These are phyloP conservation scores for Fraxinus dipetala DNA, from an alignment of 305 asterid genomes.

Conservation along the genomic window DNA sequence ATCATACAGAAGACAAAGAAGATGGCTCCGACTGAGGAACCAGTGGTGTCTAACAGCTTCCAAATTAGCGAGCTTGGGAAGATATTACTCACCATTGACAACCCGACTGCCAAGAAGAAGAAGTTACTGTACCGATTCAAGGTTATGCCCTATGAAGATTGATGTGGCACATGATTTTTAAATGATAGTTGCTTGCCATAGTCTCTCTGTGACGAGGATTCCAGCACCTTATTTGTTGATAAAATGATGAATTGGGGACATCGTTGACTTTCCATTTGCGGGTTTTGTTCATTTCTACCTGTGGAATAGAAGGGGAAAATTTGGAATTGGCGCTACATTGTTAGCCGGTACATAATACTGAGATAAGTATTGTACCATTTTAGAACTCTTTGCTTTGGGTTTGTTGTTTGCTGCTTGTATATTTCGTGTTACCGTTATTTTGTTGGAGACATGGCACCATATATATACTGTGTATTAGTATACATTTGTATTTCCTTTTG, in stretches of 20 bases:
- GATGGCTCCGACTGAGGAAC: constrained; percentile 66
- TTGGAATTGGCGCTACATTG: background rate
- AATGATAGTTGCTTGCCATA: background rate
- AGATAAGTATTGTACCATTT: background rate
- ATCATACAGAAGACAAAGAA: constrained; percentile 66
- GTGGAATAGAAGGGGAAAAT: background rate
- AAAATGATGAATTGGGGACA: background rate
- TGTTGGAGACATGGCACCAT: background rate
- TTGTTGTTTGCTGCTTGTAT: background rate
- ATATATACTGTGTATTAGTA: background rate
- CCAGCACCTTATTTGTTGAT: background rate
- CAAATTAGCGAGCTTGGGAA: constrained; percentile 66
- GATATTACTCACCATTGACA: constrained; percentile 70
- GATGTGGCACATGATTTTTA: constrained; percentile 2
- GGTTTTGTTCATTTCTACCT: background rate
- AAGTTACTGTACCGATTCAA: constrained; percentile 75
- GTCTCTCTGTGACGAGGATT: background rate
- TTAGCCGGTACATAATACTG: background rate
- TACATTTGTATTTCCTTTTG: background rate
- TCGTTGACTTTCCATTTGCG: background rate
- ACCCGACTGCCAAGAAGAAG: constrained; percentile 79
- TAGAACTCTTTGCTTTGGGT: background rate
- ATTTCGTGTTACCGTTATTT: background rate
- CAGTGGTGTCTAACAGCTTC: constrained; percentile 60
- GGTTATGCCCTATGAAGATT: constrained; percentile 43